A percentile compares a stretch with the other conserved stretches of the same genome.
Evolutionary conservation across 352 stramenopile genomes (phyloP).

Genomic region (Phytophthora pseudosyringae): DNA sequence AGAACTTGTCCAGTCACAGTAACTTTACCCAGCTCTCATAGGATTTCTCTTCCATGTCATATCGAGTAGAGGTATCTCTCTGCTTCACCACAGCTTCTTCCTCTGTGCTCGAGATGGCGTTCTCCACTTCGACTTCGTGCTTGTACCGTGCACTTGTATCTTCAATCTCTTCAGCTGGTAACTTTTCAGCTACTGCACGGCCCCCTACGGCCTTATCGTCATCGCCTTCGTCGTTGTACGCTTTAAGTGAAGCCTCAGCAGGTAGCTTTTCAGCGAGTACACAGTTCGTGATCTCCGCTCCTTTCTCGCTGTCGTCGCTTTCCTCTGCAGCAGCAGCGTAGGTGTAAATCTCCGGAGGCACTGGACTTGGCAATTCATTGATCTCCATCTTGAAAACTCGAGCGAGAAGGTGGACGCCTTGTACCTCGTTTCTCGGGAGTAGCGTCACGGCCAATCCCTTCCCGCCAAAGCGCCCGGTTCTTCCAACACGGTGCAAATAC

Average conservation of each 20-base stretch:
- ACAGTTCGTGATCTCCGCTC: neutral
- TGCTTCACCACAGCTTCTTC: constrained; percentile 7
- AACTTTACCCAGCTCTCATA: constrained; percentile 43
- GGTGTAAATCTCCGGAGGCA: constrained; percentile 52
- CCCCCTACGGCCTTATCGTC: neutral
- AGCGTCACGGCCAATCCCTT: constrained; percentile 79
- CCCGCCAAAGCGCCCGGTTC: constrained; percentile 76
- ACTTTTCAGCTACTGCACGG: neutral
- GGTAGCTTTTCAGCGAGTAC: neutral
- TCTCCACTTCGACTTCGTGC: neutral
- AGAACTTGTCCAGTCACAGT: constrained; percentile 23
- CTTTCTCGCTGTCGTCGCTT: neutral
- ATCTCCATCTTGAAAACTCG: constrained; percentile 79
- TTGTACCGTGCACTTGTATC: neutral
- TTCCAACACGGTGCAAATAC: constrained; percentile 81
- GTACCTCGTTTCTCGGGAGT: constrained; percentile 52
- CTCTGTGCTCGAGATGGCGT: neutral
- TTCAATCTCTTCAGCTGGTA: neutral
- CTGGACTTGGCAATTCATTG: constrained; percentile 48
- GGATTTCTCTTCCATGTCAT: constrained; percentile 28
- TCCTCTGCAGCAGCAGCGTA: constrained; percentile 37
- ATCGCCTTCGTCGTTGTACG: neutral
- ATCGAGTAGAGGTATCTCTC: constrained; percentile 12
- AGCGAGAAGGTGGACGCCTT: constrained; percentile 60
- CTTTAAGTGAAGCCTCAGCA: neutral